A percentile compares a stretch with the other conserved stretches of the same genome.
phyloP scores from a whole-genome alignment of 805 yeast species.

The Metschnikowia gelsemii region DNA sequence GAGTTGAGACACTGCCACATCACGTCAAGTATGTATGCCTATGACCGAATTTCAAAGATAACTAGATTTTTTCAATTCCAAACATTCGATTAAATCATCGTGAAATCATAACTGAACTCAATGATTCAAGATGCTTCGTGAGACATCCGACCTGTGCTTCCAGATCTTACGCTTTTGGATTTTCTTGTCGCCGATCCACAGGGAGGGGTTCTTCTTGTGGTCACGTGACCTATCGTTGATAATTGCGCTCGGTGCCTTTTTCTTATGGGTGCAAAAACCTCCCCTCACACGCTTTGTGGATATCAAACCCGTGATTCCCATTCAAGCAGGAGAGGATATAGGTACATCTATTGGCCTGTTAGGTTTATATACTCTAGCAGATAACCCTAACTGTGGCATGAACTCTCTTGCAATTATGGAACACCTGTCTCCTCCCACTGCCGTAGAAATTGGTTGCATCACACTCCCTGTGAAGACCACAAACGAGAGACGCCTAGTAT shows the following conservation, averaged over 20 bases:
- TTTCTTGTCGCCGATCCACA: neutral
- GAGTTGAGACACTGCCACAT: no score
- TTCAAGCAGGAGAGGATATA: neutral
- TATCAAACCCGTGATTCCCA: slow-evolving; percentile 4
- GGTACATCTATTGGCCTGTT: neutral
- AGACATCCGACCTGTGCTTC: no score
- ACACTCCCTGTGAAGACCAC: neutral
- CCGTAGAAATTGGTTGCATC: neutral
- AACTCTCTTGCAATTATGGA: no score
- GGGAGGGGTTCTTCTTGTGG: neutral
- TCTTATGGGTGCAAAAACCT: slow-evolving; percentile 14
- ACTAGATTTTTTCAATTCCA: no score
- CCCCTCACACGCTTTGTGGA: slow-evolving; percentile 4
- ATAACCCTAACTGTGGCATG: no score
- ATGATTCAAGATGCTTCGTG: no score
- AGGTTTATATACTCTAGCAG: neutral
- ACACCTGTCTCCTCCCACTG: neutral
- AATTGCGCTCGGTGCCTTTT: no score
- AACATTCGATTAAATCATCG: no score
- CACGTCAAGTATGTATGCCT: no score
- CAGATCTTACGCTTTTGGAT: no score
- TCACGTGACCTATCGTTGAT: slow-evolving; percentile 7
- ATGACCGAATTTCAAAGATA: no score
- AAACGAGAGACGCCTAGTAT: neutral
- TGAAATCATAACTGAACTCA: no score